phyloP scores from a whole-genome alignment of 2,329 filamentous ascomycete species.

The Fusarium papillatum region DNA sequence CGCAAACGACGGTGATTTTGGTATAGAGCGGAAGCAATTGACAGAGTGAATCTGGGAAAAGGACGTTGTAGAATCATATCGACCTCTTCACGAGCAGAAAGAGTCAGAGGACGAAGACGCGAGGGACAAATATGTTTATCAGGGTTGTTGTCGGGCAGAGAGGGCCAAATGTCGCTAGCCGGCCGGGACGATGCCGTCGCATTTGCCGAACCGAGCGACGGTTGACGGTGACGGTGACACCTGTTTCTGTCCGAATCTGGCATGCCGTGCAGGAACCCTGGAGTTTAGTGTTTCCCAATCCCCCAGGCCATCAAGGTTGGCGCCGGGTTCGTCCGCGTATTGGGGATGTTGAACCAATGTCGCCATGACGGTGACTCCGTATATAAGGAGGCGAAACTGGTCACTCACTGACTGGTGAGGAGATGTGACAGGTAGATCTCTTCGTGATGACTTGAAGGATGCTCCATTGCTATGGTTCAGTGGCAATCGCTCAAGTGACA shows the following conservation, averaged over 20 bases:
- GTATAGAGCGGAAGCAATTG: not conserved
- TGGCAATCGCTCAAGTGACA: not conserved
- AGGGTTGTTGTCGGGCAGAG: slow-evolving; percentile 17
- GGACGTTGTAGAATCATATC: not conserved
- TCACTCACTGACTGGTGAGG: not conserved
- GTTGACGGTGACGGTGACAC: slow-evolving; percentile 13
- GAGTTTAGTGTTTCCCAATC: not conserved
- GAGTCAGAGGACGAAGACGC: not conserved
- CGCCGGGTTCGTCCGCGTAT: not conserved
- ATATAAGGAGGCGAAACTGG: not conserved
- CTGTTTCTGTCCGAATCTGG: not conserved
- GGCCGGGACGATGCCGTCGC: slow-evolving; percentile 19
- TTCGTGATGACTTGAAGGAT: not conserved
- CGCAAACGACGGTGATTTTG: slow-evolving; percentile 26
- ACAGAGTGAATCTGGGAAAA: not conserved
- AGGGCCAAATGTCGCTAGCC: slow-evolving; percentile 19
- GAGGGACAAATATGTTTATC: slow-evolving; percentile 27
- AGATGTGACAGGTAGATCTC: not conserved
- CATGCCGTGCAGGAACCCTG: not conserved
- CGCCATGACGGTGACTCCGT: not conserved
- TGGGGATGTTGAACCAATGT: not conserved
- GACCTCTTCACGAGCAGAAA: not conserved
- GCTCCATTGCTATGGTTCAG: not conserved
- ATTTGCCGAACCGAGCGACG: slow-evolving; percentile 30
- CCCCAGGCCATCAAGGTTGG: slow-evolving; percentile 12